Evolutionary conservation across 805 yeast species (phyloP), one percentile per base, ranked within the genome.

Genomic region (Yarrowia bubula): DNA sequence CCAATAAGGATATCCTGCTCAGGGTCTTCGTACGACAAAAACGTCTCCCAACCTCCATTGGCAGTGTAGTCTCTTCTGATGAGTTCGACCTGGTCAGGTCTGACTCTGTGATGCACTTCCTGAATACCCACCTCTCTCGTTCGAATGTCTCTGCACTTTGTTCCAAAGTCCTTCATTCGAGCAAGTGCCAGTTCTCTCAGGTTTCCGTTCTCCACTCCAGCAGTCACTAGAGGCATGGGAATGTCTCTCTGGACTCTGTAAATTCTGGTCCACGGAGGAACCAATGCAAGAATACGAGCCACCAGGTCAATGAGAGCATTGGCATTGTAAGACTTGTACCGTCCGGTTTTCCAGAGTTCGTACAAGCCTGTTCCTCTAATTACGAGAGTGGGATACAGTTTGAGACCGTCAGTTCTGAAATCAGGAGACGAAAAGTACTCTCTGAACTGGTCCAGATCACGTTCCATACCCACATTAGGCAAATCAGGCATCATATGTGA

Each of bases 401-500:
- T 95, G 69, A 95, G 82, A 41, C 99, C 99, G 75, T 95, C 99
- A 1, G 99, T 95, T 76, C 99, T 84, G 77, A 95, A 95, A 33
- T 86, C 96, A 1, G 99, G 99, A 75, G 90, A 95, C 71, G 93
- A 98, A 74, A 95, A 95, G 78, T 95, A 95, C 75, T 95, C 99
- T 72, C 88, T 85, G 74, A 95, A 95, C 78, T 95, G 99, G 73
- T 92, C 97, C 66, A 93, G 79, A 75, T 95, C 99, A 75, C 99
- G 84, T 77, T 95, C 99, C 96, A 93, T 90, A 17, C 98, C 99
- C 66, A 95, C 98, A 73, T 95, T 95, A 15, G 99, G 99, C 71
- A 95, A 81, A 80, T 95, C 99, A 14, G 99, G 99, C 99, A 95
- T 95, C 99, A 95, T 95, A 78, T 95, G 99, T 69, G 96, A 87